Evolutionary conservation across 2,329 filamentous ascomycete species (phyloP).

Genomic region (Pyrenophora seminiperda): DNA sequence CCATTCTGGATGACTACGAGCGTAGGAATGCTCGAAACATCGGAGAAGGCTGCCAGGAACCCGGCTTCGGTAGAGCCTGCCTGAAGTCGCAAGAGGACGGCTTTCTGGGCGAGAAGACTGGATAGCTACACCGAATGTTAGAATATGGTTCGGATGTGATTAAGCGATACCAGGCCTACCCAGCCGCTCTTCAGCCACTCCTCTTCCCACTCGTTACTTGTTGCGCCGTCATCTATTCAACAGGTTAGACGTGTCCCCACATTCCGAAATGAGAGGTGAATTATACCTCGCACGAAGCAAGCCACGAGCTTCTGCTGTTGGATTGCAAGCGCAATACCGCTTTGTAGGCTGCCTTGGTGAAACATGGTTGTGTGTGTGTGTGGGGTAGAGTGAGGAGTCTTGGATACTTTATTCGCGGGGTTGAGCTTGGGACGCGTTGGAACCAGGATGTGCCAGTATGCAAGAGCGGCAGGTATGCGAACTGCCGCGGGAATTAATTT

Average conservation of each 20-base stretch:
- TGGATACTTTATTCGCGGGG: constrained; percentile 24
- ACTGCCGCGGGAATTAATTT: constrained; percentile 17
- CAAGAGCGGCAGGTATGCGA: constrained; percentile 6
- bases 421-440: constrained; percentile 20
- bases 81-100: constrained; percentile 71
- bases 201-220: constrained; percentile 74
- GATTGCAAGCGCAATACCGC: constrained; percentile 77
- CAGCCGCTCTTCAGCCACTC: constrained; percentile 61
- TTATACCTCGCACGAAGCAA: constrained; percentile 79
- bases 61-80: constrained; percentile 79
- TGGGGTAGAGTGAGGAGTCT: constrained; percentile 8
- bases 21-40: constrained; percentile 76
- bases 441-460: constrained; percentile 20
- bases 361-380: constrained; percentile 65
- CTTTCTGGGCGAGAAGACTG: constrained; percentile 62
- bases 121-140: constrained; percentile 39
- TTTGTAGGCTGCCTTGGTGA: constrained; percentile 77
- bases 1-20: constrained; percentile 82
- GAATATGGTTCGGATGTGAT: background rate
- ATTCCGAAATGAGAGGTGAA: constrained; percentile 11
- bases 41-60: constrained; percentile 81
- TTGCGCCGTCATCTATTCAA: constrained; percentile 66
- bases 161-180: constrained; percentile 27
- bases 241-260: constrained; percentile 15
- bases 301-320: constrained; percentile 76